A percentile compares a stretch with the other conserved stretches of the same genome.
Evolutionary conservation across 148 eudicot genomes (phyloP).

Genomic region (Amaranthus hypochondriacus): DNA sequence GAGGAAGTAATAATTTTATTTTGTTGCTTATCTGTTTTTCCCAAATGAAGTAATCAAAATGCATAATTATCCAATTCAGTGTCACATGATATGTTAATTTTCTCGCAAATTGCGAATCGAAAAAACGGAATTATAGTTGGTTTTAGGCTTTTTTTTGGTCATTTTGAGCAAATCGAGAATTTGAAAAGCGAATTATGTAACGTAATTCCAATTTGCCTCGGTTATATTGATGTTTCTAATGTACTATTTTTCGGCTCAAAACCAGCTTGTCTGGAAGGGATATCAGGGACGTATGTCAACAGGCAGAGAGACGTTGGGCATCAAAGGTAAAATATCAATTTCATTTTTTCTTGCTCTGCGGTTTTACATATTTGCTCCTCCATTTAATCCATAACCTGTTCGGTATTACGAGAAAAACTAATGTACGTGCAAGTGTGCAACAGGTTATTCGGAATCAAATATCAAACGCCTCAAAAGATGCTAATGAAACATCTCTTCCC

Average conservation of each 20-base stretch:
- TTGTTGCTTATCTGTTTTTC: neutral
- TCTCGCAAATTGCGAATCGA: no score
- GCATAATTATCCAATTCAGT: no score
- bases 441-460: constrained; percentile 78
- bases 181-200: no score
- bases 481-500: constrained; percentile 56
- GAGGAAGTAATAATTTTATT: neutral
- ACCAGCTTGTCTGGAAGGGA: constrained; percentile 90
- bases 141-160: neutral
- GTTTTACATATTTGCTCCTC: neutral
- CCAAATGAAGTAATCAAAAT: no score
- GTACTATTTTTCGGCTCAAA: neutral
- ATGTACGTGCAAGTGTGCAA: neutral
- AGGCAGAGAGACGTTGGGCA: constrained; percentile 97
- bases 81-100: no score
- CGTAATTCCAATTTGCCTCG: neutral
- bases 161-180: neutral
- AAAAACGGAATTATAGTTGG: no score
- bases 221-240: neutral
- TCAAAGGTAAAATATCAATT: constrained; percentile 54
- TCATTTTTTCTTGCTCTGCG: neutral
- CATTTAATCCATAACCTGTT: neutral
- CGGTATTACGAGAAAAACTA: no score
- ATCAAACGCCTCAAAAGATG: constrained; percentile 17
- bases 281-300: constrained; percentile 87